Percentiles rank a stretch among this genome's conserved stretches.
phyloP scores from a whole-genome alignment of 495 filamentous ascomycete species.

The Aspergillus conjunctus region DNA sequence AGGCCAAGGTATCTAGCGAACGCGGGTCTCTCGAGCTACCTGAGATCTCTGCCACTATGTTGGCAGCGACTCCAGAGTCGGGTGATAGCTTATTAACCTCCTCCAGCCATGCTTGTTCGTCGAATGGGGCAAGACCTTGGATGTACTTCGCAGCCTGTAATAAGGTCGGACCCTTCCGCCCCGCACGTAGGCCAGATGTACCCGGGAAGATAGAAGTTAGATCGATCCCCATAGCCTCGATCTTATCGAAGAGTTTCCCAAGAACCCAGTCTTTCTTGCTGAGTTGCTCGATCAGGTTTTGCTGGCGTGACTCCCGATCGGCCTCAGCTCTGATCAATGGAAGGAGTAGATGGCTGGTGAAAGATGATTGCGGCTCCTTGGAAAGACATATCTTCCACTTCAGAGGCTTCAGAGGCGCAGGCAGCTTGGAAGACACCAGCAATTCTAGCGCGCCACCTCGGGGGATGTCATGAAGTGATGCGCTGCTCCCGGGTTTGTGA shows the following conservation, averaged over 20 bases:
- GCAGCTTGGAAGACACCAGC: slow-evolving; percentile 61
- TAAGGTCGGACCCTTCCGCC: slow-evolving; percentile 37
- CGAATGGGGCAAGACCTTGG: slow-evolving; percentile 50
- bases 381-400: slow-evolving; percentile 66
- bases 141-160: slow-evolving; percentile 43
- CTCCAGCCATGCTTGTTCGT: slow-evolving; percentile 44
- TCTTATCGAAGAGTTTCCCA: slow-evolving; percentile 71
- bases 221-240: slow-evolving; percentile 69
- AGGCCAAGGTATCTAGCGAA: slow-evolving; percentile 18
- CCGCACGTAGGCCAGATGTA: slow-evolving; percentile 48
- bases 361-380: slow-evolving; percentile 52
- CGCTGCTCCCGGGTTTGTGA: slow-evolving; percentile 38
- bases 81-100: slow-evolving; percentile 27
- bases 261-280: slow-evolving; percentile 81
- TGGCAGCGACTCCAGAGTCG: slow-evolving; percentile 27
- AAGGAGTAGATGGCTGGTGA: slow-evolving; percentile 65
- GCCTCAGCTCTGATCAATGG: slow-evolving; percentile 66
- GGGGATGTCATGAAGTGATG: slow-evolving; percentile 32
- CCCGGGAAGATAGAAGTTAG: slow-evolving; percentile 71
- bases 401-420: slow-evolving; percentile 66
- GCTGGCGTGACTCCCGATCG: slow-evolving; percentile 51
- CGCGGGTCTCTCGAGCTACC: slow-evolving; percentile 4
- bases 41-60: slow-evolving; percentile 32
- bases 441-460: slow-evolving; percentile 52
- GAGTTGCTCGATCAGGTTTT: slow-evolving; percentile 59